phyloP scores from a whole-genome alignment of 2,329 filamentous ascomycete genomes.

The Pyricularia sp. region DNA sequence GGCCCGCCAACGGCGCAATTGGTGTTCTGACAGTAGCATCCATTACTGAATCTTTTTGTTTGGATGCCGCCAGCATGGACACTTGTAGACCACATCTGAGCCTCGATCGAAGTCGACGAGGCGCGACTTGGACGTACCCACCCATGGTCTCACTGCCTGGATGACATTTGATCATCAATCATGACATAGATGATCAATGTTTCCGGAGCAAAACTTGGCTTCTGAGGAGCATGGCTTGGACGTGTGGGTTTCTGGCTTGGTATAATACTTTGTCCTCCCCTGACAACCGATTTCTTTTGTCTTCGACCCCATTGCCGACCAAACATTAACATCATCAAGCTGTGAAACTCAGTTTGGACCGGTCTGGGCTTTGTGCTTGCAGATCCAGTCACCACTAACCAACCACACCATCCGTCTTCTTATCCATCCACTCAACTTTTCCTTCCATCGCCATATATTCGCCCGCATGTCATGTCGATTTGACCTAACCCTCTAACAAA shows the following conservation, averaged over 20 bases:
- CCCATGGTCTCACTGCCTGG: not conserved
- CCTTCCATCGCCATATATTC: not conserved
- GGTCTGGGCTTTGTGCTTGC: not conserved
- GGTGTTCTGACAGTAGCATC: not conserved
- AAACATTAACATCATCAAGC: not conserved
- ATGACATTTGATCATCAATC: not conserved
- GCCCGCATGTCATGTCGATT: not conserved
- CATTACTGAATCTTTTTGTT: not conserved
- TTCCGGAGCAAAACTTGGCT: not conserved
- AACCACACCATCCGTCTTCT: not conserved
- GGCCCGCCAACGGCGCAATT: not conserved
- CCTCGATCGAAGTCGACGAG: not conserved
- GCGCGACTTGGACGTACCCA: not conserved
- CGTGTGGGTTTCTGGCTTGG: not conserved
- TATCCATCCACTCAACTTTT: not conserved
- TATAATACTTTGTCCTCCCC: not conserved
- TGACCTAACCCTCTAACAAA: not conserved
- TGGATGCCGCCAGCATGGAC: not conserved
- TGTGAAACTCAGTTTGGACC: not conserved
- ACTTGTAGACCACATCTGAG: not conserved
- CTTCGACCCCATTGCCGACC: not conserved
- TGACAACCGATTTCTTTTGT: not conserved
- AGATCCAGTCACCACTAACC: not conserved
- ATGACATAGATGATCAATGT: not conserved
- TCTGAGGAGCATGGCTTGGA: not conserved